Evolutionary conservation across 1,284 basidiomycete species (phyloP).

Genomic region (Tylopilus orsonianus): DNA sequence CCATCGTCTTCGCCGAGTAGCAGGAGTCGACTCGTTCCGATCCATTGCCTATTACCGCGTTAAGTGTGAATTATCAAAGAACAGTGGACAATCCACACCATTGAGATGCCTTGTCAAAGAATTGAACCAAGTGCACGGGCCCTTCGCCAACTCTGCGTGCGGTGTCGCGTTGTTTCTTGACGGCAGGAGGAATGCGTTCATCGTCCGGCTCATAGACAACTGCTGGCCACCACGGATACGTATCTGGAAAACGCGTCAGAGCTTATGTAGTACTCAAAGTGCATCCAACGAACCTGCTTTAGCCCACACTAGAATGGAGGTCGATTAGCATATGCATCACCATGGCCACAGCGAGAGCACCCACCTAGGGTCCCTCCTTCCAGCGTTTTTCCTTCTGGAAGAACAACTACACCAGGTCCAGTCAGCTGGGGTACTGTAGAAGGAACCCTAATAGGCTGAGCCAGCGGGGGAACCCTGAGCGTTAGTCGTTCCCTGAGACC

Average conservation of each 20-base stretch:
- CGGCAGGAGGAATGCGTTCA: conserved; percentile 47
- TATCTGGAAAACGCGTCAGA: conserved; percentile 33
- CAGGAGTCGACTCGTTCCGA: conserved; percentile 48
- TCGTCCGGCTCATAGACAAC: conserved; percentile 56
- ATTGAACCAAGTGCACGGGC: conserved; percentile 58
- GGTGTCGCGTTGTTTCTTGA: conserved; percentile 41
- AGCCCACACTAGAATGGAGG: conserved; percentile 53
- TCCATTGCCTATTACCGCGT: conserved; percentile 45
- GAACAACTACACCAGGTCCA: conserved; percentile 26
- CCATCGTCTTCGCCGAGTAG: conserved; percentile 58
- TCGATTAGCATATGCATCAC: conserved; percentile 1
- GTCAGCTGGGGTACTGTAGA: conserved; percentile 9
- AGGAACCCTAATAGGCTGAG: conserved; percentile 8
- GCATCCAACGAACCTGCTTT: conserved; percentile 44
- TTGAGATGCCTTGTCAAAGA: conserved; percentile 60
- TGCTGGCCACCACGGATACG: conserved; percentile 69
- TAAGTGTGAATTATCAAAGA: conserved; percentile 1
- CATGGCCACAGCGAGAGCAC: conserved; percentile 14
- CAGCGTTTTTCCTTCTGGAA: conserved; percentile 35
- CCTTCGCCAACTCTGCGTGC: conserved; percentile 35
- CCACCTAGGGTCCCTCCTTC: conserved; percentile 56
- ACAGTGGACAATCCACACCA: conserved; percentile 44
- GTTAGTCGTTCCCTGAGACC: conserved; percentile 3
- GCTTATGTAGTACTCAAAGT: neutral
- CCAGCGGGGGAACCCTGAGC: neutral